Conservation (phyloP, 495 filamentous ascomycete genomes). For the Echria macrotheca region DNA sequence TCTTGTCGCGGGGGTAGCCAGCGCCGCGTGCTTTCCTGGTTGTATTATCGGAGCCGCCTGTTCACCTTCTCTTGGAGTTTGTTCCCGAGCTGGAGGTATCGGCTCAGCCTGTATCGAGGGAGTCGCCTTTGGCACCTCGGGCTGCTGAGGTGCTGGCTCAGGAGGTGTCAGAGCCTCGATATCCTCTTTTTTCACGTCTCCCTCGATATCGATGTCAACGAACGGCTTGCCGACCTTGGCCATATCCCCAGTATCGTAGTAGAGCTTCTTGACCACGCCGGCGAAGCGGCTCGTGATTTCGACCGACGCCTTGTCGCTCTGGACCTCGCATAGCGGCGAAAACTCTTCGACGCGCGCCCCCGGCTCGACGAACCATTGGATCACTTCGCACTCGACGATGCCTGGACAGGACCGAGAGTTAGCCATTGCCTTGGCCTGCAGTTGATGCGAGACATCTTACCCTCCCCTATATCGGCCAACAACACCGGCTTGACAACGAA, state of each 20-base stretch:
- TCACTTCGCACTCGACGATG: constrained; percentile 96
- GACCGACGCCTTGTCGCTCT: constrained; percentile 97
- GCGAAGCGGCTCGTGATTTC: constrained; percentile 96
- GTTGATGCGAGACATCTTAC: constrained; percentile 40
- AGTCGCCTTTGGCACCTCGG: neutral
- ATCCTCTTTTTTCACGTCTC: constrained; percentile 44
- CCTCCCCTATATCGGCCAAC: constrained; percentile 95
- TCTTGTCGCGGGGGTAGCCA: constrained; percentile 91
- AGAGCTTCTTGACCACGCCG: constrained; percentile 90
- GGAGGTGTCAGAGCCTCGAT: constrained; percentile 36
- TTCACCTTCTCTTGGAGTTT: neutral
- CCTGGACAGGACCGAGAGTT: constrained; percentile 45
- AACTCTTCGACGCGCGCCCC: constrained; percentile 96
- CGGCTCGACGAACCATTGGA: constrained; percentile 98
- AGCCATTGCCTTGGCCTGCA: neutral
- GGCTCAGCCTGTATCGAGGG: neutral
- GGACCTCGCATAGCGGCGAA: constrained; percentile 95
- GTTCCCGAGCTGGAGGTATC: constrained; percentile 1
- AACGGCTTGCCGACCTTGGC: constrained; percentile 86
- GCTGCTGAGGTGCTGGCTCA: constrained; percentile 16
- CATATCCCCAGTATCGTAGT: constrained; percentile 95
- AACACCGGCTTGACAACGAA: constrained; percentile 77
- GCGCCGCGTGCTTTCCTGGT: constrained; percentile 54
- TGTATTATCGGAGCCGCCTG: neutral
- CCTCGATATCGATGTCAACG: constrained; percentile 69